Evolutionary conservation across 805 yeast genomes (phyloP).

Genomic region (Myxozyma neotropica): DNA sequence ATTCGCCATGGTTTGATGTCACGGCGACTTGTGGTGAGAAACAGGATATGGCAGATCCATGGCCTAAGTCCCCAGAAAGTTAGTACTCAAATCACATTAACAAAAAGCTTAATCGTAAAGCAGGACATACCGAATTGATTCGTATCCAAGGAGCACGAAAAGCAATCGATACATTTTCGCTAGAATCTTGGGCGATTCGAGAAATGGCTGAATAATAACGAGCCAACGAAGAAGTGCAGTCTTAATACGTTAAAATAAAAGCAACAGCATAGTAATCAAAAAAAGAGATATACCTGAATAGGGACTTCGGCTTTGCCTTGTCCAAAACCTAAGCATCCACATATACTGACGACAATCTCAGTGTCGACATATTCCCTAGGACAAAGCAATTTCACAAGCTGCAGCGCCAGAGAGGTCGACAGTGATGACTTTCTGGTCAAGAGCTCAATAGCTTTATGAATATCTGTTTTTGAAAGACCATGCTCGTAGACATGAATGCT

Average conservation of each 20-base stretch:
- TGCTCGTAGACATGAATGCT: constrained; percentile 18
- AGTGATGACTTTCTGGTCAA: constrained; percentile 9
- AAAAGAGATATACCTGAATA: constrained; percentile 11
- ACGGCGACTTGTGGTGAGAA: constrained; percentile 18
- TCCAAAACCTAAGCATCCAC: constrained; percentile 26
- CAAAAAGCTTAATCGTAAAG: too few relatives aligned
- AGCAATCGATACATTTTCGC: constrained; percentile 10
- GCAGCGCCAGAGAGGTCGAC: constrained; percentile 10
- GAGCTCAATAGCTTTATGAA: constrained; percentile 6
- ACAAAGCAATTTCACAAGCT: constrained; percentile 18
- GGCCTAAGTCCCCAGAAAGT: constrained; percentile 1
- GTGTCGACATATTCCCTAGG: constrained; percentile 21
- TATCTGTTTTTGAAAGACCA: constrained; percentile 21
- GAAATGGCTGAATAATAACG: constrained; percentile 23
- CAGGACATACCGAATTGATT: constrained; percentile 16
- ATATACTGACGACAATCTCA: constrained; percentile 14
- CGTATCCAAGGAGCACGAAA: constrained; percentile 21
- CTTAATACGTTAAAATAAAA: background rate
- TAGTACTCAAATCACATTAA: too few relatives aligned
- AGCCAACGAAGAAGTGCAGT: constrained; percentile 23
- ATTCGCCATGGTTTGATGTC: constrained; percentile 31
- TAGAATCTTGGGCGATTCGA: constrained; percentile 5
- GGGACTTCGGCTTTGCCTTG: constrained; percentile 4
- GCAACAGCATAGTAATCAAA: background rate
- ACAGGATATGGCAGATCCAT: constrained; percentile 29